Conservation (phyloP, 805 yeast genomes). For the Kodamaea kakaduensis region DNA sequence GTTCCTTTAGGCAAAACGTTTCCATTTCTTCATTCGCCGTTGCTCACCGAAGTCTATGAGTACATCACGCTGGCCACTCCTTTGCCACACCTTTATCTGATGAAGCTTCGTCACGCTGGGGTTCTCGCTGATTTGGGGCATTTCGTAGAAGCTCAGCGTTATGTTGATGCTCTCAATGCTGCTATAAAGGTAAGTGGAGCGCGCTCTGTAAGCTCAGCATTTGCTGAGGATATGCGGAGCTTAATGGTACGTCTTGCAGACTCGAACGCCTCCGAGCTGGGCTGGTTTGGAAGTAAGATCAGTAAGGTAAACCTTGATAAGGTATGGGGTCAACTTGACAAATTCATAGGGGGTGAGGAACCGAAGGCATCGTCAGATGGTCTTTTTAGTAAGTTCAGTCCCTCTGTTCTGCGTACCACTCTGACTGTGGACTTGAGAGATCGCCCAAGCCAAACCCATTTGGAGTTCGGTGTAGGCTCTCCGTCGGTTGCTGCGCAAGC, state of each 20-base stretch:
- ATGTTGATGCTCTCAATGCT: conserved; percentile 48
- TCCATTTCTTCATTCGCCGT: conserved; percentile 35
- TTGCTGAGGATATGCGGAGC: conserved; percentile 28
- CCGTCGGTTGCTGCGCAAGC: conserved; percentile 11
- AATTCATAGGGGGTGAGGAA: conserved; percentile 83
- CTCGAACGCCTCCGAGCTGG: conserved; percentile 39
- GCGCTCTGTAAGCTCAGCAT: conserved; percentile 21
- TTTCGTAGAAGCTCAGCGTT: conserved; percentile 55
- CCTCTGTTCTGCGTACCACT: conserved; percentile 56
- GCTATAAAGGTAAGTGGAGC: conserved; percentile 29
- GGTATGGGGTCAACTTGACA: conserved; percentile 86
- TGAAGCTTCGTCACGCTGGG: conserved; percentile 65
- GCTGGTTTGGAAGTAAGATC: conserved; percentile 66
- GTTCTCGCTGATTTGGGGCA: conserved; percentile 65
- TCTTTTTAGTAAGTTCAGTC: conserved; percentile 68
- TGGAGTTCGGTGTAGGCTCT: conserved; percentile 2
- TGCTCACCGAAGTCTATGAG: conserved; percentile 72
- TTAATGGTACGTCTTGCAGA: conserved; percentile 47
- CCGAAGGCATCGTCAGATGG: conserved; percentile 41
- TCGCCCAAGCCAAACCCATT: neutral
- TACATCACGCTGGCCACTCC: conserved; percentile 31
- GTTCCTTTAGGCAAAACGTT: conserved; percentile 25
- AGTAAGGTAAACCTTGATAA: conserved; percentile 68
- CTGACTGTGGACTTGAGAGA: conserved; percentile 31
- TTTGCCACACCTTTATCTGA: conserved; percentile 47